These are phyloP conservation scores for Leccinellum rugosiceps DNA, from an alignment of 768 basidiomycete species.

Conservation along the genomic window DNA sequence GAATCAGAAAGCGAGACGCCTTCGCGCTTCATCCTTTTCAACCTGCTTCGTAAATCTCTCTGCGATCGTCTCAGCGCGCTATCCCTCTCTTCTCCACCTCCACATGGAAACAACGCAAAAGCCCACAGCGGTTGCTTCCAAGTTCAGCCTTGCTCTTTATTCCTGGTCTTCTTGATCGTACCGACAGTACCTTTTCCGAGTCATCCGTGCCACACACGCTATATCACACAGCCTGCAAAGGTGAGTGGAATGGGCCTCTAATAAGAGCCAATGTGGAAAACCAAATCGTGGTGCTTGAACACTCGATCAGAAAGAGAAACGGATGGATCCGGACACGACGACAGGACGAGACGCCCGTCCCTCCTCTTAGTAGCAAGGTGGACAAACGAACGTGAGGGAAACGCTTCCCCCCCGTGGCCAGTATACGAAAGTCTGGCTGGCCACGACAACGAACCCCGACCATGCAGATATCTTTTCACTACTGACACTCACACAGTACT, in stretches of 20 bases:
- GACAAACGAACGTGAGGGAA: not conserved
- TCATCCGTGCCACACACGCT: too few species aligned
- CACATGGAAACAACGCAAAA: not conserved
- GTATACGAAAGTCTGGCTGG: not conserved
- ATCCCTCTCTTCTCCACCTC: not conserved
- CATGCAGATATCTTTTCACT: too few species aligned
- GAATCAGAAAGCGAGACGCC: not conserved
- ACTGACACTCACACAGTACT: too few species aligned
- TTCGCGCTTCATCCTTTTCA: too few species aligned
- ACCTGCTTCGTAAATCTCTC: not conserved
- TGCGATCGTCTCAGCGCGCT: not conserved
- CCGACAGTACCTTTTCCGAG: too few species aligned
- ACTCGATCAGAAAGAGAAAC: not conserved
- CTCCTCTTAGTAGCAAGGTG: too few species aligned
- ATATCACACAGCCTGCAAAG: too few species aligned
- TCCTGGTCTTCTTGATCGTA: not conserved
- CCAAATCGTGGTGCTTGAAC: not conserved
- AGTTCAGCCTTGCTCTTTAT: not conserved
- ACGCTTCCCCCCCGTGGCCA: not conserved
- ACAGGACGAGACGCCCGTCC: too few species aligned
- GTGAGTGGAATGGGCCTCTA: not conserved
- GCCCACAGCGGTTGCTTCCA: too few species aligned
- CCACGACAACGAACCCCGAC: too few species aligned
- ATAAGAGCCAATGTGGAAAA: not conserved
- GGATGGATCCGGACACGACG: too few species aligned